Evolutionary conservation across 768 basidiomycete genomes (phyloP), one percentile per base, ranked within the genome.

Genomic region (Imleria badia): DNA sequence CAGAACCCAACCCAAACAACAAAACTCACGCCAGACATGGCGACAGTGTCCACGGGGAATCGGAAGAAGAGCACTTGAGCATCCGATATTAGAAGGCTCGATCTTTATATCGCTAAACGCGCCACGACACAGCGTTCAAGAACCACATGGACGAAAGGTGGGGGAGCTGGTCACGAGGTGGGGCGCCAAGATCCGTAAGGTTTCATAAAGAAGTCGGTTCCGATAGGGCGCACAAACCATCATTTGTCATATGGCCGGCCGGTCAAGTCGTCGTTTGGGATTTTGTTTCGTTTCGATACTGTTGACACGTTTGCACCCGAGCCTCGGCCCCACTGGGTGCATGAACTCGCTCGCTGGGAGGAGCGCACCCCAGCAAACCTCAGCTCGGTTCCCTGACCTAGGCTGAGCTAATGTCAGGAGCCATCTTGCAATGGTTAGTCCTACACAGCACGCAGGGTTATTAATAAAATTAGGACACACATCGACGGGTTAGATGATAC

Each of bases 1-100:
- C 12, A 30, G 9, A 43, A 43, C 17, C 6, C 2, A 31, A 1
- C 13, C 23, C 13, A 11, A 36, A 44, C 20, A 40, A n/a, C 6
- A 14, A 14, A 23, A 62, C 64, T 59, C 46, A 70, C 70, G n/a
- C 56, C 31, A n/a, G 59, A 62, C 68, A 72, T 70, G 15, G 48
- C 26, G n/a, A 48, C 29, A 48, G 48, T 19, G 43, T 33, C 39
- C 52, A 39, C 48, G 6, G 17, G n/a, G 34, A 35, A 39, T 38
- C 41, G 50, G 39, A 19, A 41, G 44, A 55, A 33, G 20, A 34
- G 29, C 48, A 34, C 55, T 13, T 26, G 29, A 30, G 31, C 3
- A 45, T 13, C 20, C 15, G 31, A 43, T 46, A 38, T 38, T 11
- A 3, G 9, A 26, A 17, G 7, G 20, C 3, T 17, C 41, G 3